Percentiles rank a stretch among this genome's conserved stretches.
phyloP scores from a whole-genome alignment of 495 filamentous ascomycete genomes.

The Lindgomyces ingoldianus region DNA sequence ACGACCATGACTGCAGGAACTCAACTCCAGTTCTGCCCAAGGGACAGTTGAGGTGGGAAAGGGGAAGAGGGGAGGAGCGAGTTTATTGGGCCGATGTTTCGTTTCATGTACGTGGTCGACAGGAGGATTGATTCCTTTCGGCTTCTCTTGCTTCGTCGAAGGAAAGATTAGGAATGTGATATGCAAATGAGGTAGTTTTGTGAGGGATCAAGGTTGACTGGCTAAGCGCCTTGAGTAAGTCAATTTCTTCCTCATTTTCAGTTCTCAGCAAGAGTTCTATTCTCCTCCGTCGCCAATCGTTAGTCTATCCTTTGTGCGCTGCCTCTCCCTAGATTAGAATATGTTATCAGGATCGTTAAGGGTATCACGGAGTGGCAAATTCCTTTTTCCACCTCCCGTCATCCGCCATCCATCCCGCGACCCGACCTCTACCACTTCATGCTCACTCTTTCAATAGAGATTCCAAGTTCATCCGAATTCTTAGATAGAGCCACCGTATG shows the following conservation, averaged over 20 bases:
- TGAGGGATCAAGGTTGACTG: background rate
- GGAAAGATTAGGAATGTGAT: background rate
- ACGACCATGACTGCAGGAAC: slow-evolving; percentile 5
- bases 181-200: no score
- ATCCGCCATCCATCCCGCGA: background rate
- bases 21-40: background rate
- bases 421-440: background rate
- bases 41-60: background rate
- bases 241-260: background rate
- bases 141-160: background rate
- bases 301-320: no score
- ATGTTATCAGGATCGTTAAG: background rate
- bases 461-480: no score
- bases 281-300: no score
- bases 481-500: no score
- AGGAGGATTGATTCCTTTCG: background rate
- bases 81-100: background rate
- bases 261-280: no score
- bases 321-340: background rate
- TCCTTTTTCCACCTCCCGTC: background rate
- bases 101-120: background rate
- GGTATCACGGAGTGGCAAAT: background rate
- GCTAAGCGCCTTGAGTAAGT: background rate
- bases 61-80: background rate
- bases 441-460: no score